Percentiles rank a stretch among this genome's conserved stretches.
Evolutionary conservation across 192 early-diverging fungal species (phyloP).

Genomic region (Coemansia sp.): DNA sequence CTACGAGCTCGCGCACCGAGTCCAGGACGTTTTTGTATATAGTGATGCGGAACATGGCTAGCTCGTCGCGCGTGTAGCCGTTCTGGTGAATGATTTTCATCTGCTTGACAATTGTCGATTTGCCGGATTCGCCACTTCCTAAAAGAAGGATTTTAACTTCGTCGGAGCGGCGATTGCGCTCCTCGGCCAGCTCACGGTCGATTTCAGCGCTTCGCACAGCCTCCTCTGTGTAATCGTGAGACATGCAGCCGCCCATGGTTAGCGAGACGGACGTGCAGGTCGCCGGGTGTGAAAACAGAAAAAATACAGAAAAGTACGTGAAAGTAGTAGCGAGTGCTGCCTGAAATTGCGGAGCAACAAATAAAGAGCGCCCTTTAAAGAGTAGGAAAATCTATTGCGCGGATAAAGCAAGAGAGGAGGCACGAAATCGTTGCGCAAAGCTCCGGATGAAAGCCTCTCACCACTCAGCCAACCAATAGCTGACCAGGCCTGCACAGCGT

Average conservation of each 20-base stretch:
- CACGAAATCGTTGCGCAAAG: not conserved
- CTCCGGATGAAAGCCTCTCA: constrained; percentile 1
- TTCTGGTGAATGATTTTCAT: constrained; percentile 98
- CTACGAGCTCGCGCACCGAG: constrained; percentile 76
- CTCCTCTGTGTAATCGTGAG: constrained; percentile 57
- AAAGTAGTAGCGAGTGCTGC: constrained; percentile 7
- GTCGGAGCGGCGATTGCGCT: constrained; percentile 56
- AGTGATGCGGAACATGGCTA: constrained; percentile 73
- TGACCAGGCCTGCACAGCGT: not conserved
- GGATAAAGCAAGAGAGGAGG: not conserved
- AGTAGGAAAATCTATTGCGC: not conserved
- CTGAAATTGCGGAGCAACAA: not conserved
- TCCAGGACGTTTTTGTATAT: constrained; percentile 89
- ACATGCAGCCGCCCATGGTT: constrained; percentile 61
- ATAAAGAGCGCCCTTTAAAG: not conserved
- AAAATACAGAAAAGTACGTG: constrained; percentile 7
- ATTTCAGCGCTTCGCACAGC: constrained; percentile 60
- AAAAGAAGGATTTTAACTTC: constrained; percentile 64
- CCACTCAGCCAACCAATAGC: not conserved
- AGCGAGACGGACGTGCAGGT: constrained; percentile 9
- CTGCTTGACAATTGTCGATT: constrained; percentile 95
- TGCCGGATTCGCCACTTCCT: constrained; percentile 92
- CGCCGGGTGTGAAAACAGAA: not conserved
- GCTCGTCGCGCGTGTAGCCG: constrained; percentile 83
- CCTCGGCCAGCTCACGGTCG: constrained; percentile 60